Evolutionary conservation across 495 filamentous ascomycete genomes (phyloP), one percentile per base, ranked within the genome.

Genomic region (Patellaria atrata): DNA sequence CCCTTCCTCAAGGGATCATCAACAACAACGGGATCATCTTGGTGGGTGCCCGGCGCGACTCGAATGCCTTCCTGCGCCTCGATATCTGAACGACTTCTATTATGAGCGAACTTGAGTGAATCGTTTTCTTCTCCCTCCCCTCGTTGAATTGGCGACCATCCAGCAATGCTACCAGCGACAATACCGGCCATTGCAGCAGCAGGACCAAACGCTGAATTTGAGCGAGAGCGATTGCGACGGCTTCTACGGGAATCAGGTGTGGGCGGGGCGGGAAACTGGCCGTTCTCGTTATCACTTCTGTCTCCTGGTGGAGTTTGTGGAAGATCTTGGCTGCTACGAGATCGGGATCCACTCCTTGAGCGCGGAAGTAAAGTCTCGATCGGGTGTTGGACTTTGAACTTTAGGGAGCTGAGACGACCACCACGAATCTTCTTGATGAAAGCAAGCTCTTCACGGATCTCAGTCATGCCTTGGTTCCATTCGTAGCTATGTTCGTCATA

Each of bases 141-240:
- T 15, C 69, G 62, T 35, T 84, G 82, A 35, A 89, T 79, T 0
- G 85, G 85, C 30, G 83, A 91, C 83, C 82, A 92, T 26, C 82
- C 82, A 22, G 72, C 82, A 30, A 94, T 75, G 56, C 77, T 79
- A 33, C 82, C 83, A 22, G 84, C 85, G 37, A 94, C 75, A 30
- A 94, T 73, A 41, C 85, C 85, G 16, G 84, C 77, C 82, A 80
- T 79, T 22, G 84, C 82, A 20, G 81, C 75, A 3, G 82, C 79
- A 2, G 82, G 81, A 7, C 81, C 83, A 30, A 92, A 70, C 2
- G 79, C 74, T 0, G 82, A 91, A 57, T 85, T 92, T 4, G 83
- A 91, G 13, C 85, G 74, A 22, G 85, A 93, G 37, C 85, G 72
- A 21, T 68, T 74, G 43, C 72, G 77, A 34, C 66, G 68, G 18